Conservation (phyloP, 2,329 filamentous ascomycete species). For the Colletotrichum gigasporum region DNA sequence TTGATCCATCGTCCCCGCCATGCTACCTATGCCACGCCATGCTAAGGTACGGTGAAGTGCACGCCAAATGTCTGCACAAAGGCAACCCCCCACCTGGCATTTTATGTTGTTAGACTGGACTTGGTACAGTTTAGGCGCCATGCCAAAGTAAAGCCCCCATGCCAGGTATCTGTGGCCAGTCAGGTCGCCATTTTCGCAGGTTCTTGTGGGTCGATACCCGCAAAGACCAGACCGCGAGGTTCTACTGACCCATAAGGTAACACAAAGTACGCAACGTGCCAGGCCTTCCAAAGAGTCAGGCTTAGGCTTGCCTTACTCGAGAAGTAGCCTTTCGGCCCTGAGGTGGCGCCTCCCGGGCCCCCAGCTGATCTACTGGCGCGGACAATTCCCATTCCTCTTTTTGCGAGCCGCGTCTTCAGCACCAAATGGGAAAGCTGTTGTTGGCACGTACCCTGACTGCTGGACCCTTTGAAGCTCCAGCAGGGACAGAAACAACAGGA, state of each 20-base stretch:
- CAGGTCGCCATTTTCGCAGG: too few species aligned
- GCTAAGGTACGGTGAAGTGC: too few species aligned
- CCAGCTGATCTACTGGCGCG: constrained; percentile 28
- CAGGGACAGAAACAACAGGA: too few species aligned
- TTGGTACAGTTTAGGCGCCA: not conserved
- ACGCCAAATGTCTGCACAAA: too few species aligned
- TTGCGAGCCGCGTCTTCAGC: not conserved
- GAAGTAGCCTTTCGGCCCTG: constrained; percentile 6
- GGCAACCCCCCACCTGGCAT: not conserved
- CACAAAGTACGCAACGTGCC: too few species aligned
- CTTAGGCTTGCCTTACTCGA: not conserved
- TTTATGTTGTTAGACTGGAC: not conserved
- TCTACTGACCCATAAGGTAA: too few species aligned
- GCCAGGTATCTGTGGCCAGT: too few species aligned
- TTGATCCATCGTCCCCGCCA: not conserved
- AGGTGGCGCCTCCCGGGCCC: constrained; percentile 11
- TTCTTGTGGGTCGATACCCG: too few species aligned
- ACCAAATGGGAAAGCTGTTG: not conserved
- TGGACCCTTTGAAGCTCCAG: too few species aligned
- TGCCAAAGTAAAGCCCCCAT: too few species aligned
- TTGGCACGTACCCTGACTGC: too few species aligned
- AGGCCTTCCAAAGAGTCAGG: not conserved
- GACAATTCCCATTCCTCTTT: constrained; percentile 19
- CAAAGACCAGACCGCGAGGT: not conserved
- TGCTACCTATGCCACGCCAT: not conserved